Base-by-base conservation (phyloP, 2,329 filamentous ascomycete genomes). In the Hypoxylon sp. region DNA sequence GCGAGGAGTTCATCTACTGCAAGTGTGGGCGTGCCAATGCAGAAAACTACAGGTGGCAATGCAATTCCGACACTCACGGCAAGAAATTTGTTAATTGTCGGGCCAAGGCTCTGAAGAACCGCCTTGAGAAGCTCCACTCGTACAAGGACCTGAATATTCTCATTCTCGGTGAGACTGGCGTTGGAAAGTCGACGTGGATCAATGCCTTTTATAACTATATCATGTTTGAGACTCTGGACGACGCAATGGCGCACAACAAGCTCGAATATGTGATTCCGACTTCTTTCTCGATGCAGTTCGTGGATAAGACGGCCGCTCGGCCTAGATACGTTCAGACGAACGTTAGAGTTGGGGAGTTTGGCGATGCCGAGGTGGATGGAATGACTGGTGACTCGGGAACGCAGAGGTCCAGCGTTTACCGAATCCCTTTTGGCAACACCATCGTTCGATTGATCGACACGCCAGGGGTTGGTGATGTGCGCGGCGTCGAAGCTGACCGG, bases 101-200 rank as follows among this genome's bases (percentile, higher is more conserved):
- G 3, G n/a, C 13, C 9, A 33, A 5, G 13, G 29, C 29, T 15
- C 29, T 33, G 13, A 33, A 15, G 13, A 3, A 1, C 8, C 13
- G 29, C 7, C 48, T 64, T 1, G 21, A 35, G n/a, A 35, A 35
- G 17, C 67, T 75, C 2, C 58, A 68, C 13, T 64, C 66, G 13
- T 61, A 62, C 5, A 66, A 74, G 2, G 66, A 73, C 15, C 48
- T 75, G 21, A 81, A 80, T 38, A 77, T 81, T 15, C 58, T 81
- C 20, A 74, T 82, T 3, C 67, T 81, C 0, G 79, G 79, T 0
- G 78, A 81, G 60, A 79, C 78, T 0, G 79, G 78, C 0, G 79
- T 80, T 0, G 79, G 79, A 0, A 81, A 82, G 48, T 79, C 76
- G 1, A 81, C 79, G 0, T 81, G 75, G 37, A 80, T 81, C 65